phyloP scores from a whole-genome alignment of 306 rosid genomes.

The Phaseolus lunatus region DNA sequence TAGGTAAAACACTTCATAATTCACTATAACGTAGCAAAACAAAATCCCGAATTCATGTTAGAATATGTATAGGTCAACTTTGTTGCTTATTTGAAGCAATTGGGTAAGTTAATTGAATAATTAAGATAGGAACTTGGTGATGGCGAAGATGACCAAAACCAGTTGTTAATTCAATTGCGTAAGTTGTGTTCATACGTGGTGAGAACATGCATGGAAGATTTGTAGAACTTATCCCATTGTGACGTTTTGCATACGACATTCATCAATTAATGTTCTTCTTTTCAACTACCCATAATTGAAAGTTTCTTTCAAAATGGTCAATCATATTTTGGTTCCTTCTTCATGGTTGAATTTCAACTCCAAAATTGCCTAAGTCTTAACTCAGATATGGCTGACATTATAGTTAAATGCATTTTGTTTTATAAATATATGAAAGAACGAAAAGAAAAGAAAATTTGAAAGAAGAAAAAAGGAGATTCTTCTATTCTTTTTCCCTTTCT shows the following conservation, averaged over 20 bases:
- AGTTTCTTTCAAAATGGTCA: no score
- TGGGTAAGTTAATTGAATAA: neutral
- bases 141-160: conserved; percentile 13
- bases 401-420: neutral
- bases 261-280: neutral
- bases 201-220: neutral
- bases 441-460: neutral
- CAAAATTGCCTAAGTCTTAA: neutral
- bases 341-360: no score
- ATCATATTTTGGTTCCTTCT: no score
- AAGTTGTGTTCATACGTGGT: neutral
- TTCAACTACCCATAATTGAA: neutral
- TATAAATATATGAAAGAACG: neutral
- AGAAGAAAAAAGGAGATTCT: neutral
- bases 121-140: conserved; percentile 22
- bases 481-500: conserved; percentile 4
- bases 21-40: no score
- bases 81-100: neutral
- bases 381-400: neutral
- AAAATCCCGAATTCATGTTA: no score
- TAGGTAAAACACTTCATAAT: no score
- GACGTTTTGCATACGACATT: conserved; percentile 23
- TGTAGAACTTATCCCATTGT: conserved; percentile 12
- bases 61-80: conserved; percentile 3
- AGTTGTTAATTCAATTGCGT: conserved; percentile 15